Percentiles rank a stretch among this genome's conserved stretches.
phyloP scores from a whole-genome alignment of 2,329 filamentous ascomycete species.

The Colletotrichum filicis region DNA sequence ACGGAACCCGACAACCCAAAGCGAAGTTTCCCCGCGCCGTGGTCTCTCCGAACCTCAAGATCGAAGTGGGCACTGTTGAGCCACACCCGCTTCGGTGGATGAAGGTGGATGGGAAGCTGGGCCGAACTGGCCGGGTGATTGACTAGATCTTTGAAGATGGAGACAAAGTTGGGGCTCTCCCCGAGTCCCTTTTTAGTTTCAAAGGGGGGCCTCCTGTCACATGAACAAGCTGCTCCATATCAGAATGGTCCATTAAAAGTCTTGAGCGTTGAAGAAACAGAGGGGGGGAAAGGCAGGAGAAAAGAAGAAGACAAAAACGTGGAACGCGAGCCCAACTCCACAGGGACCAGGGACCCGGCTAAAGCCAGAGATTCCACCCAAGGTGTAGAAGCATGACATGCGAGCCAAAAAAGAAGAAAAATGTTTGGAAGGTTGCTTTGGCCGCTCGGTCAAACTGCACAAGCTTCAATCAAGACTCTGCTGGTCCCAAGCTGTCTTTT shows the following conservation, averaged over 20 bases:
- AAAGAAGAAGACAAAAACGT: conserved; percentile 7
- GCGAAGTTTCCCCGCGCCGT: conserved; percentile 5
- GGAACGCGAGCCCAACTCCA: conserved; percentile 7
- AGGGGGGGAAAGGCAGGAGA: background rate
- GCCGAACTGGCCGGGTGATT: conserved; percentile 23
- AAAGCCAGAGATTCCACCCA: conserved; percentile 23
- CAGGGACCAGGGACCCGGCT: conserved; percentile 15
- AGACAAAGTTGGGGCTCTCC: background rate
- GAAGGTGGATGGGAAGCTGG: conserved; percentile 11
- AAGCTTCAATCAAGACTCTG: background rate
- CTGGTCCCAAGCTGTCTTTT: background rate
- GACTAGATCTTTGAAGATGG: conserved; percentile 21
- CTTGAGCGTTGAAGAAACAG: conserved; percentile 8
- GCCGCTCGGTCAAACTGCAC: conserved; percentile 13
- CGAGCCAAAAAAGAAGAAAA: background rate
- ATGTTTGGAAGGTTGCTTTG: conserved; percentile 16
- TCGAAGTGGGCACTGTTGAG: conserved; percentile 3
- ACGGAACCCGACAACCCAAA: background rate
- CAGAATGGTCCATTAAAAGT: background rate
- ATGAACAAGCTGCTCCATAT: conserved; percentile 2
- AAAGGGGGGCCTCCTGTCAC: conserved; percentile 7
- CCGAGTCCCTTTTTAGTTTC: conserved; percentile 1
- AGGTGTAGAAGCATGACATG: conserved; percentile 5
- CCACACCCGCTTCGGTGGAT: conserved; percentile 11
- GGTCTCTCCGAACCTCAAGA: background rate